phyloP scores from a whole-genome alignment of 2,329 filamentous ascomycete genomes.

The Thielaviopsis punctulata region DNA sequence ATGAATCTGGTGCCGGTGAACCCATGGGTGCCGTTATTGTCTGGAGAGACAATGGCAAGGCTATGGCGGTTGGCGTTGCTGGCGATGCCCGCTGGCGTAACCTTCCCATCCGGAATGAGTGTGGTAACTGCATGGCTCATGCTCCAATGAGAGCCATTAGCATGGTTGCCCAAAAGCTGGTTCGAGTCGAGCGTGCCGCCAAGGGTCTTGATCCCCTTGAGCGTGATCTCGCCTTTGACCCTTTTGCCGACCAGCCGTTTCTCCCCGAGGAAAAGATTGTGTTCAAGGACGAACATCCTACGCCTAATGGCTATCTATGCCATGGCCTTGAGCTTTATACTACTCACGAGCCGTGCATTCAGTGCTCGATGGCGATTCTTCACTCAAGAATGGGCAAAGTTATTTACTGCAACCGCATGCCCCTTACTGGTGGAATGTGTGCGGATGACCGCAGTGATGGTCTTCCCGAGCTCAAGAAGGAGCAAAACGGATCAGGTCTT shows the following conservation, averaged over 20 bases:
- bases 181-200: conserved; percentile 33
- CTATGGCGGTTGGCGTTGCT: conserved; percentile 51
- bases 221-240: conserved; percentile 36
- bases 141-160: conserved; percentile 63
- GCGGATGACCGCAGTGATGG: conserved; percentile 49
- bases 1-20: conserved; percentile 43
- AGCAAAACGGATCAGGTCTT: conserved; percentile 39
- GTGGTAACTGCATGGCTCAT: conserved; percentile 63
- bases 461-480: conserved; percentile 21
- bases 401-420: conserved; percentile 66
- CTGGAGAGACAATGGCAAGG: conserved; percentile 36
- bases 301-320: conserved; percentile 75
- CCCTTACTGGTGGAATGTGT: conserved; percentile 63
- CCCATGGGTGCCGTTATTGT: conserved; percentile 60
- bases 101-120: conserved; percentile 27
- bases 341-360: conserved; percentile 89
- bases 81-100: conserved; percentile 58
- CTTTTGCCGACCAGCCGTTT: conserved; percentile 52
- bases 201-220: conserved; percentile 20
- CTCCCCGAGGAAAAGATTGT: conserved; percentile 47
- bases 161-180: conserved; percentile 57
- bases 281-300: conserved; percentile 46
- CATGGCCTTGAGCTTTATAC: conserved; percentile 86
- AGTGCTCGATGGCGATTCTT: conserved; percentile 92
- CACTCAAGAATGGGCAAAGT: conserved; percentile 83